A percentile compares a stretch with the other conserved stretches of the same genome.
phyloP scores from a whole-genome alignment of 2,329 filamentous ascomycete species.

The Cladosporium colombiae region DNA sequence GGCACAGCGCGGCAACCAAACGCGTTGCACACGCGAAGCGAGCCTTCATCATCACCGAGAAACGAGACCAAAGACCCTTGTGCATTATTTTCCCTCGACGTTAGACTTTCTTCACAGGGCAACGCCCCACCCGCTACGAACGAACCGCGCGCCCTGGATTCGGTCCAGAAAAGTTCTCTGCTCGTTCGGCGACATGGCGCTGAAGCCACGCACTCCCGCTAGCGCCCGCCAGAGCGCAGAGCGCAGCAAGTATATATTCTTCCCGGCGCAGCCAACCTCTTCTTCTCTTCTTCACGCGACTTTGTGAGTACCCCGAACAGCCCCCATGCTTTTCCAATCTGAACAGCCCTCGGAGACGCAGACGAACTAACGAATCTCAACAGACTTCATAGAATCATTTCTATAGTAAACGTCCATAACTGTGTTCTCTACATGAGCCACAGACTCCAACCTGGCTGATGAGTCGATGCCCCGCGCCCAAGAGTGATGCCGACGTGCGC shows the following conservation, averaged over 20 bases:
- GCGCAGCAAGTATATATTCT: conserved; percentile 1
- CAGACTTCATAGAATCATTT: conserved; percentile 26
- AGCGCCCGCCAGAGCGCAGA: not conserved
- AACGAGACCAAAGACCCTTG: not conserved
- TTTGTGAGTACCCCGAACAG: not conserved
- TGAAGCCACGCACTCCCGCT: not conserved
- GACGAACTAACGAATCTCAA: not conserved
- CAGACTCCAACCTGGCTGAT: conserved; percentile 40
- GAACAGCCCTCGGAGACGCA: not conserved
- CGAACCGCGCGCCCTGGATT: not conserved
- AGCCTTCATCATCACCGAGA: not conserved
- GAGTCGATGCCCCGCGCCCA: conserved; percentile 36
- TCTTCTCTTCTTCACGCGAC: conserved; percentile 1
- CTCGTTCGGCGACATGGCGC: not conserved
- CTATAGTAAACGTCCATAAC: conserved; percentile 25
- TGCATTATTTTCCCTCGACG: not conserved
- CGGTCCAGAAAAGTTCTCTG: not conserved
- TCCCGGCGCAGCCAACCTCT: not conserved
- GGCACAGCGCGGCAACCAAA: not conserved
- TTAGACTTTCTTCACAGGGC: not conserved
- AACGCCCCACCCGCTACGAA: not conserved
- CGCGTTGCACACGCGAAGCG: not conserved
- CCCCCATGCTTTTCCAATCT: not conserved
- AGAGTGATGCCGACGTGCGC: conserved; percentile 38
- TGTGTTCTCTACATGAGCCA: conserved; percentile 25